Conservation (phyloP, 345 rosid genomes). For the Alliaria petiolata region DNA sequence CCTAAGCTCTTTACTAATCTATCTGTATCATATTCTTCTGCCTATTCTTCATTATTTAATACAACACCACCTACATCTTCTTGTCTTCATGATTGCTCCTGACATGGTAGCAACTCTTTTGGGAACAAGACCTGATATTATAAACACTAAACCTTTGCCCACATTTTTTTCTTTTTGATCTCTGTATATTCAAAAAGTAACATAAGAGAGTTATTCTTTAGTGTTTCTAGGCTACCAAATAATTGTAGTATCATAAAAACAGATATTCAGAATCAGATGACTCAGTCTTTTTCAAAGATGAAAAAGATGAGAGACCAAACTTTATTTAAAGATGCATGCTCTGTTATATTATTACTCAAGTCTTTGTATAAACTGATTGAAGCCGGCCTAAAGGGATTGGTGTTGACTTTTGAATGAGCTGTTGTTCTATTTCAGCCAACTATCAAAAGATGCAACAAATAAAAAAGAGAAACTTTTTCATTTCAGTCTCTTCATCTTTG, state of each 20-base stretch:
- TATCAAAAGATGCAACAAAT: not conserved
- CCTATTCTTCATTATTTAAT: slow-evolving; percentile 14
- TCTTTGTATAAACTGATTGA: slow-evolving; percentile 15
- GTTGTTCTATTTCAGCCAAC: slow-evolving; percentile 16
- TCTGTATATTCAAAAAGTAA: not conserved
- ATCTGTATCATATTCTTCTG: slow-evolving; percentile 34
- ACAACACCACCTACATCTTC: not conserved
- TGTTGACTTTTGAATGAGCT: slow-evolving; percentile 27
- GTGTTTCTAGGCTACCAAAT: not conserved
- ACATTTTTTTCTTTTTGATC: not conserved
- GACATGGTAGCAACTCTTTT: slow-evolving; percentile 33
- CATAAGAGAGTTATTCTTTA: not conserved
- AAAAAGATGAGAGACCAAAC: slow-evolving; percentile 1
- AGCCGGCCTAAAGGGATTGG: slow-evolving; percentile 27
- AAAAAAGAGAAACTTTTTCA: not conserved
- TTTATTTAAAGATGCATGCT: no score
- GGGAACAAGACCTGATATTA: not conserved
- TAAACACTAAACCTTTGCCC: not conserved
- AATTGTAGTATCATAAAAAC: not conserved
- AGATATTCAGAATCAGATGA: slow-evolving; percentile 8
- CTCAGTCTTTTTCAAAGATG: not conserved
- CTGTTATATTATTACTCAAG: not conserved
- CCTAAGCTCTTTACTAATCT: slow-evolving; percentile 33
- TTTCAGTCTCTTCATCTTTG: not conserved
- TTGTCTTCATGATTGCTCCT: slow-evolving; percentile 23